These are phyloP conservation scores for Euphorbia celastroides DNA, from an alignment of 441 rosid genomes.

Conservation along the genomic window DNA sequence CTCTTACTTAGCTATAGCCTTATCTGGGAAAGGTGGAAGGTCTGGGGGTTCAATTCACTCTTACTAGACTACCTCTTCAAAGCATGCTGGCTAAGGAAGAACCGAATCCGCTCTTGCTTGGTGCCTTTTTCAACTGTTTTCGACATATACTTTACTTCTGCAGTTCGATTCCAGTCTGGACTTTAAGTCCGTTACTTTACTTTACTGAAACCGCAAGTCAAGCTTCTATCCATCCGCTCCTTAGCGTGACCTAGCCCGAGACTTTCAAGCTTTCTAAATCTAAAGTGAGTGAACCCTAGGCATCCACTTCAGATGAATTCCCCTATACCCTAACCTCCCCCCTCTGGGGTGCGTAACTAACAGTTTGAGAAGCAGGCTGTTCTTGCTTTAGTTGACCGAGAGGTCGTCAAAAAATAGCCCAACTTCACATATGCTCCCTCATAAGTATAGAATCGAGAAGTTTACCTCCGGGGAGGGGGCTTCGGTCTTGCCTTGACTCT, in stretches of 20 bases:
- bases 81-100: not conserved
- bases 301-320: not conserved
- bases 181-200: not conserved
- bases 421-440: slow-evolving; percentile 1
- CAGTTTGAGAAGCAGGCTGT: not conserved
- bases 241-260: not conserved
- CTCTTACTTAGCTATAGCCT: not conserved
- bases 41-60: not conserved
- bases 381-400: not conserved
- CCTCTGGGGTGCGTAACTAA: not conserved
- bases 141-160: not conserved
- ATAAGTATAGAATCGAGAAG: not conserved
- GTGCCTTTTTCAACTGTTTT: not conserved
- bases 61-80: not conserved
- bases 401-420: not conserved
- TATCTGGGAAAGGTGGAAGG: not conserved
- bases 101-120: not conserved
- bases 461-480: slow-evolving; percentile 2
- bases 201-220: not conserved
- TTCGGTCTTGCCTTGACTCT: not conserved
- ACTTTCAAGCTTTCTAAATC: not conserved
- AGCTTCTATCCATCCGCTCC: not conserved
- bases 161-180: not conserved
- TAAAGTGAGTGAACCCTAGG: not conserved
- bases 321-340: not conserved